phyloP scores from a whole-genome alignment of 148 eudicot genomes.

The Dysphania ambrosioides region DNA sequence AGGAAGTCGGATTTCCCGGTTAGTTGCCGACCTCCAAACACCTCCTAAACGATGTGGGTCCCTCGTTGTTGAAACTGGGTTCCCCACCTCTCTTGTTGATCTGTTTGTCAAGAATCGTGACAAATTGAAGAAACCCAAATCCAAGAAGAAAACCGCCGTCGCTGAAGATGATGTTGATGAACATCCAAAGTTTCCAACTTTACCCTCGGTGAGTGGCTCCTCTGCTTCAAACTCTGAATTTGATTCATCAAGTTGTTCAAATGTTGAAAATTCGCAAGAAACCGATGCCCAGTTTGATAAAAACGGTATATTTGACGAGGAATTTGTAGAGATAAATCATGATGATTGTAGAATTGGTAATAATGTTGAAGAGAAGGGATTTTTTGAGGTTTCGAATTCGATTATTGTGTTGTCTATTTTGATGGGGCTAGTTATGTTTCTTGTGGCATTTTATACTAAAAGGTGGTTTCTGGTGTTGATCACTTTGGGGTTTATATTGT shows the following conservation, averaged over 20 bases:
- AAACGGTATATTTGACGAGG: constrained; percentile 2
- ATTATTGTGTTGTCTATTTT: constrained; percentile 25
- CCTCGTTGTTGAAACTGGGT: constrained; percentile 43
- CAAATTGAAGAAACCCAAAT: constrained; percentile 33
- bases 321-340: not conserved
- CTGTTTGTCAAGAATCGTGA: constrained; percentile 39
- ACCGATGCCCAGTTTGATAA: not conserved
- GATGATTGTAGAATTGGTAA: constrained; percentile 1
- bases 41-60: constrained; percentile 37
- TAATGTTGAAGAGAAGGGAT: not conserved
- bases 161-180: not conserved
- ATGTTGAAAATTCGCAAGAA: not conserved
- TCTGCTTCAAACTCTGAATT: constrained; percentile 8
- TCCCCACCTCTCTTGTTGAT: constrained; percentile 47
- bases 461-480: constrained; percentile 44
- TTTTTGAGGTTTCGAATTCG: not conserved
- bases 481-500: constrained; percentile 23
- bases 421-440: constrained; percentile 39
- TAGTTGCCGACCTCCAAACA: constrained; percentile 42
- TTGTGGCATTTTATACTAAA: constrained; percentile 42
- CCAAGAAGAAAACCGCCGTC: constrained; percentile 1
- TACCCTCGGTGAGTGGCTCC: constrained; percentile 7
- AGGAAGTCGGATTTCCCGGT: constrained; percentile 30
- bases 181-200: not conserved
- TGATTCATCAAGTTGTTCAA: constrained; percentile 11